Evolutionary conservation across 805 yeast species (phyloP).

Genomic region (Saccharomyces mikatae): DNA sequence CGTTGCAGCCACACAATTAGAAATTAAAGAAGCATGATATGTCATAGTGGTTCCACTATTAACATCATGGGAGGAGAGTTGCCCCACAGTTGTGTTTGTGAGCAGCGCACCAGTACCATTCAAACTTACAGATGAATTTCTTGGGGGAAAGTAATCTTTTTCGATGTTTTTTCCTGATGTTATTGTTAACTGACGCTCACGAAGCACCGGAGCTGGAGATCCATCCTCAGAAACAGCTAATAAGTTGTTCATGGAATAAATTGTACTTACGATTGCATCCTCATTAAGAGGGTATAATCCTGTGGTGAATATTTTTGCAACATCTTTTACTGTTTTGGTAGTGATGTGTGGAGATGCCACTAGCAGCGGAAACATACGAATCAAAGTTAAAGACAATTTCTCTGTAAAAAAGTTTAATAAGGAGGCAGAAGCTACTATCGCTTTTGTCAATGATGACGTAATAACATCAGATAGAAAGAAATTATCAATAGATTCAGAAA

Average conservation of each 20-base stretch:
- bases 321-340: conserved; percentile 39
- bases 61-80: not conserved
- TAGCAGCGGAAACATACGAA: conserved; percentile 42
- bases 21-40: conserved; percentile 34
- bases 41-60: conserved; percentile 1
- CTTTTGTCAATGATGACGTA: conserved; percentile 18
- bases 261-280: conserved; percentile 73
- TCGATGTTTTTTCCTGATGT: conserved; percentile 5
- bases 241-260: conserved; percentile 75
- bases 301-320: conserved; percentile 52
- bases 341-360: conserved; percentile 48
- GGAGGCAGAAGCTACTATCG: conserved; percentile 50
- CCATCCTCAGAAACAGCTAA: conserved; percentile 48
- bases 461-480: conserved; percentile 34
- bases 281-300: conserved; percentile 65
- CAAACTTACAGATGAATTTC: not conserved
- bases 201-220: conserved; percentile 28
- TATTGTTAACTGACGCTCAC: conserved; percentile 30
- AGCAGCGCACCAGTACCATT: not conserved
- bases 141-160: not conserved
- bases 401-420: conserved; percentile 37
- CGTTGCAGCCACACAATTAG: conserved; percentile 62
- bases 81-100: not conserved
- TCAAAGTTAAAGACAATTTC: conserved; percentile 28
- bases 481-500: conserved; percentile 44